Conservation (phyloP, 441 rosid species). For the Populus trichocarpa region DNA sequence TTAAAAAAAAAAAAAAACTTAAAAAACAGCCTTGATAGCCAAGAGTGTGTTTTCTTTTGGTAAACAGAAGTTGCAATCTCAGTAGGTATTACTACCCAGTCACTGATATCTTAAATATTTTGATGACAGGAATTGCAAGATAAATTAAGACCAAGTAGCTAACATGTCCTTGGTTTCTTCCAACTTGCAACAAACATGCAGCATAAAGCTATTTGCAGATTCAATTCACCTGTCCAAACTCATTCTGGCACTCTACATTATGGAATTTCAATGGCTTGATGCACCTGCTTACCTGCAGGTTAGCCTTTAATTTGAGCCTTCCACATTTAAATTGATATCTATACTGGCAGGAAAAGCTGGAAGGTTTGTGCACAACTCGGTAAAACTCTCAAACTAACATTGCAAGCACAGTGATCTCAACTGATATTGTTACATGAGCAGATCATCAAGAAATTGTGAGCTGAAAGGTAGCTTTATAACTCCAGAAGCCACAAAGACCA, state of each 20-base stretch:
- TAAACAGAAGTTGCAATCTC: no score
- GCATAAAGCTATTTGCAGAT: no score
- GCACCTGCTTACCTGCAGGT: neutral
- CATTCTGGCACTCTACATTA: no score
- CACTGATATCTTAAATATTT: no score
- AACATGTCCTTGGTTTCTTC: no score
- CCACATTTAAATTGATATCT: neutral
- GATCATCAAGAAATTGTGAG: constrained; percentile 54
- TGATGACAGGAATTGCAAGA: no score
- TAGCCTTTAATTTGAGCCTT: neutral
- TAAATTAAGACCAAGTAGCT: no score
- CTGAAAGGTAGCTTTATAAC: constrained; percentile 55
- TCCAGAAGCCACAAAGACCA: constrained; percentile 55
- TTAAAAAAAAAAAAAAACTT: no score
- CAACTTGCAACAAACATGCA: no score
- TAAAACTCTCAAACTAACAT: neutral
- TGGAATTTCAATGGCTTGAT: neutral
- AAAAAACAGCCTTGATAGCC: no score
- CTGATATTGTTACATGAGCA: constrained; percentile 40
- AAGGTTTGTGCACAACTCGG: neutral
- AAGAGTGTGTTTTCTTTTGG: no score
- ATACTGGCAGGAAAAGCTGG: neutral
- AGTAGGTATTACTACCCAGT: no score
- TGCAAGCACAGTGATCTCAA: neutral
- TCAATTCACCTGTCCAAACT: neutral